Evolutionary conservation across 2,329 filamentous ascomycete species (phyloP).

Genomic region (Didymella sp.): DNA sequence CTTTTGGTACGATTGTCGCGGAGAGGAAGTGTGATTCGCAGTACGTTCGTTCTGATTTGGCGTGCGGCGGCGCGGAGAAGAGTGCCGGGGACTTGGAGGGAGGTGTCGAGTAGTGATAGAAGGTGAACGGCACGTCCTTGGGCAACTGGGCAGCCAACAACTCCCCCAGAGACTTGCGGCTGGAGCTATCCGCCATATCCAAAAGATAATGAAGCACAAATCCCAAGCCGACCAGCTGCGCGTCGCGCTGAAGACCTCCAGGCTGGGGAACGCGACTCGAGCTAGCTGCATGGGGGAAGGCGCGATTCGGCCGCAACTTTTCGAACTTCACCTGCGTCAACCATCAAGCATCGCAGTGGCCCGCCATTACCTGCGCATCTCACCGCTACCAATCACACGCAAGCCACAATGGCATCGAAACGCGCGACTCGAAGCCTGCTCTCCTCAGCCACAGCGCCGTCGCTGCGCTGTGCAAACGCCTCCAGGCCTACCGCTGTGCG

Average conservation of each 20-base stretch:
- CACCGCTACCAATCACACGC: conserved; percentile 22
- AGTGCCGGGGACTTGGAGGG: conserved; percentile 77
- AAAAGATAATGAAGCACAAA: not conserved
- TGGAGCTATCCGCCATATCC: conserved; percentile 38
- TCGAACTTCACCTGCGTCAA: conserved; percentile 25
- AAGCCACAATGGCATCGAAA: conserved; percentile 57
- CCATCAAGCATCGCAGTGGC: conserved; percentile 10
- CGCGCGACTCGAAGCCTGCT: conserved; percentile 48
- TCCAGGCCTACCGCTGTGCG: conserved; percentile 36
- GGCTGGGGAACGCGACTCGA: conserved; percentile 27
- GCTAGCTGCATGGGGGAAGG: conserved; percentile 29
- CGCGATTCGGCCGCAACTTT: conserved; percentile 38
- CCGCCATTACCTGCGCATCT: conserved; percentile 22
- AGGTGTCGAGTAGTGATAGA: conserved; percentile 88
- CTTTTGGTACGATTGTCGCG: conserved; percentile 57
- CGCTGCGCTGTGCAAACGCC: conserved; percentile 35
- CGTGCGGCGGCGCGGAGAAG: conserved; percentile 77
- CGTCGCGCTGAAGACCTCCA: conserved; percentile 8
- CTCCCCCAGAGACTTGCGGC: conserved; percentile 44
- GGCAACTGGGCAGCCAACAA: conserved; percentile 62
- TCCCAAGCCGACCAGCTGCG: conserved; percentile 1
- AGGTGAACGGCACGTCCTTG: conserved; percentile 65
- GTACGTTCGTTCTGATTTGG: conserved; percentile 77
- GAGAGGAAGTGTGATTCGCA: conserved; percentile 83
- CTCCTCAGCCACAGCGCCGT: conserved; percentile 35